A percentile compares a stretch with the other conserved stretches of the same genome.
Conservation (phyloP, 2,329 filamentous ascomycete genomes). For the Kalaharituber pfeilii region DNA sequence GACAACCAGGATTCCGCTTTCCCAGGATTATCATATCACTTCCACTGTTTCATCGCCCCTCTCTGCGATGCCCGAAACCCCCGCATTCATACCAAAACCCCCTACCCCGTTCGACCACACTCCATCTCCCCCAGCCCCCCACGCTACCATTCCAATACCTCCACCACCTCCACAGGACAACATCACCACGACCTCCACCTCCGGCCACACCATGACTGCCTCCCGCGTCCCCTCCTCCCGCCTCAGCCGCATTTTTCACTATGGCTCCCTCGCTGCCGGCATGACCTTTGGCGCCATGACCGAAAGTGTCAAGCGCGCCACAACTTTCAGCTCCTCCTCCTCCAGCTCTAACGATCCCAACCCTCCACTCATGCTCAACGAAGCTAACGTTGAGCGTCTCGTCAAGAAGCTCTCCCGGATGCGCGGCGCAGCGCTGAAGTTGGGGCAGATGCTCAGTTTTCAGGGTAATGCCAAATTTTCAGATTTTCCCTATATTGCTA, state of each 20-base stretch:
- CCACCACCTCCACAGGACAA: constrained; percentile 17
- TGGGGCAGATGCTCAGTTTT: constrained; percentile 96
- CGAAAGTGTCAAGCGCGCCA: constrained; percentile 64
- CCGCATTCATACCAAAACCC: constrained; percentile 25
- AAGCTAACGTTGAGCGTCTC: constrained; percentile 79
- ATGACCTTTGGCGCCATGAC: constrained; percentile 87
- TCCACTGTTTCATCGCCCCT: too few relatives aligned
- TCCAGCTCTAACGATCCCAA: constrained; percentile 38
- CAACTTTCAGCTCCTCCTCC: constrained; percentile 42
- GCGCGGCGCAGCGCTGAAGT: constrained; percentile 89
- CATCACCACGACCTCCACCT: constrained; percentile 13
- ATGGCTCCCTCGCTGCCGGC: constrained; percentile 76
- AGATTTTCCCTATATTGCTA: constrained; percentile 3
- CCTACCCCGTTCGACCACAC: constrained; percentile 4
- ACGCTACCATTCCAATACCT: too few relatives aligned
- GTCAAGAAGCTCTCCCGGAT: constrained; percentile 88
- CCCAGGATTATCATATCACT: too few relatives aligned
- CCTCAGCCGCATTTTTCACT: constrained; percentile 82
- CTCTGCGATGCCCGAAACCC: too few relatives aligned
- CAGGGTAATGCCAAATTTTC: constrained; percentile 38
- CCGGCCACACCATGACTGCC: constrained; percentile 43
- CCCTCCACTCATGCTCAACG: constrained; percentile 78
- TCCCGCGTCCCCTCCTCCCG: constrained; percentile 81
- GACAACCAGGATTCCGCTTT: too few relatives aligned
- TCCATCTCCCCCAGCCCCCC: constrained; percentile 14